Evolutionary conservation across 345 rosid genomes (phyloP).

Genomic region (Erucastrum elatum): DNA sequence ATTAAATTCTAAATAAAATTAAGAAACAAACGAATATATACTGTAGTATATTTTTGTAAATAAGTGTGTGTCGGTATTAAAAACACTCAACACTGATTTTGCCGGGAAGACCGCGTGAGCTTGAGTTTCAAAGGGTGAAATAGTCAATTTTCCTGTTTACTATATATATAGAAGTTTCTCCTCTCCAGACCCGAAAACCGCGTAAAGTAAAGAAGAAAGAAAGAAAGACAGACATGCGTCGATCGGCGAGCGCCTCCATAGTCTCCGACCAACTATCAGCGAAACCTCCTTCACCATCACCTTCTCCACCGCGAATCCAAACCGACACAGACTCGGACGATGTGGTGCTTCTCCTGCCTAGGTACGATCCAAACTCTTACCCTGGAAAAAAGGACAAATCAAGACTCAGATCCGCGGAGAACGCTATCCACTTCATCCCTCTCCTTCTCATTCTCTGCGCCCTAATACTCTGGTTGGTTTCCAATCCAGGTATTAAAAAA

Average conservation of each 20-base stretch:
- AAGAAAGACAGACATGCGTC: constrained; percentile 54
- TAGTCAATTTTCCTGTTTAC: background rate
- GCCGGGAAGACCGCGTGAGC: constrained; percentile 28
- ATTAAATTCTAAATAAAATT: background rate
- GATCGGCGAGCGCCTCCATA: constrained; percentile 59
- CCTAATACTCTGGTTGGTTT: constrained; percentile 76
- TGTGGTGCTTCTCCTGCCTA: constrained; percentile 51
- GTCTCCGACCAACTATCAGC: constrained; percentile 48
- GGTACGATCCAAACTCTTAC: constrained; percentile 63
- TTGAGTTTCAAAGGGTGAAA: constrained; percentile 10
- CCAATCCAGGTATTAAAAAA: constrained; percentile 5
- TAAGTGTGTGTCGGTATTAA: background rate
- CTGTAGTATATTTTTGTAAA: background rate
- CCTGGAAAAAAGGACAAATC: constrained; percentile 60
- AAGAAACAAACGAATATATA: background rate
- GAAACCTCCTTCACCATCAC: constrained; percentile 33
- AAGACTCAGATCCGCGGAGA: constrained; percentile 74
- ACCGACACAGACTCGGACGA: constrained; percentile 30
- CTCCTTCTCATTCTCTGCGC: constrained; percentile 61
- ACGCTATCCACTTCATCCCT: constrained; percentile 81
- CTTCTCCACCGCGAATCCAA: constrained; percentile 27
- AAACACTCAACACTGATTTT: constrained; percentile 1
- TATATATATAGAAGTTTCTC: background rate
- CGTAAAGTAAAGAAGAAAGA: background rate
- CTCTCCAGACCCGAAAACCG: constrained; percentile 20